Conservation (phyloP, 2,329 filamentous ascomycete genomes). For the Cercospora janseana region DNA sequence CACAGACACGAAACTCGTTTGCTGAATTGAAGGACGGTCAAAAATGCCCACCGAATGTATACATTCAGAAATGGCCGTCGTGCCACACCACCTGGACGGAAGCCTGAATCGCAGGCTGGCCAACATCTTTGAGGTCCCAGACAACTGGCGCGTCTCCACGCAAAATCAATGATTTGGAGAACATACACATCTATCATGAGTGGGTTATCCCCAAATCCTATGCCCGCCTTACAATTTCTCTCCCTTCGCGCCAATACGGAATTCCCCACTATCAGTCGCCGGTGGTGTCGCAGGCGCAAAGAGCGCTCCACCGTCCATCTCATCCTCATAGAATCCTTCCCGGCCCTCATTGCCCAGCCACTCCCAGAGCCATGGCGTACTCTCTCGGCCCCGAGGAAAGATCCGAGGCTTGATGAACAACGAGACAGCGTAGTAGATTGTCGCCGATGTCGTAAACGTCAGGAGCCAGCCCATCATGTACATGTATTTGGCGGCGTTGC, state of each 20-base stretch:
- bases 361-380: neutral
- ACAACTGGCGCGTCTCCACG: too few species aligned
- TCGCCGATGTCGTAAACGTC: constrained; percentile 56
- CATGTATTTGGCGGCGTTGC: constrained; percentile 24
- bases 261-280: neutral
- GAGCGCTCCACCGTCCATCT: neutral
- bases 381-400: neutral
- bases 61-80: too few species aligned
- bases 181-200: too few species aligned
- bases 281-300: neutral
- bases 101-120: too few species aligned
- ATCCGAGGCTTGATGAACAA: neutral
- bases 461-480: constrained; percentile 63
- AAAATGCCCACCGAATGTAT: too few species aligned
- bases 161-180: too few species aligned
- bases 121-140: too few species aligned
- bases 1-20: too few species aligned
- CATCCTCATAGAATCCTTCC: neutral
- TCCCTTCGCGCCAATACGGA: neutral
- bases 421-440: constrained; percentile 49
- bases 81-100: too few species aligned
- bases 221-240: too few species aligned
- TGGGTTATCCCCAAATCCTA: too few species aligned
- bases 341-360: constrained; percentile 1
- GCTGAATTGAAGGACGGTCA: too few species aligned